These are phyloP conservation scores for Bjerkandera adusta DNA, from an alignment of 1,284 basidiomycete genomes.

Conservation along the genomic window DNA sequence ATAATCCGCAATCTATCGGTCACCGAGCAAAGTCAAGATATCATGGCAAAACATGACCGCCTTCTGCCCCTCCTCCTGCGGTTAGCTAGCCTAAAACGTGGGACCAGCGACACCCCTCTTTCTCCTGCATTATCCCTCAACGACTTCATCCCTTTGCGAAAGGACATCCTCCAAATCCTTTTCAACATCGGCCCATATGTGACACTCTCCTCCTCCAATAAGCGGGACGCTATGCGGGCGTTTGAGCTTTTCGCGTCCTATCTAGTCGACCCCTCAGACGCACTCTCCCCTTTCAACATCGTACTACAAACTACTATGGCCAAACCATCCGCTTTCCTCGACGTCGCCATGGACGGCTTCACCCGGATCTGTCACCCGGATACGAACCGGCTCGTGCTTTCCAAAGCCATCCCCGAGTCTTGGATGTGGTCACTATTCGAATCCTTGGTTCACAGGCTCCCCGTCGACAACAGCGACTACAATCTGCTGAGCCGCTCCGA, in stretches of 20 bases:
- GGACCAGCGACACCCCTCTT: slow-evolving; percentile 40
- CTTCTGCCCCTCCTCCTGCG: slow-evolving; percentile 69
- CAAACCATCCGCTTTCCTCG: slow-evolving; percentile 62
- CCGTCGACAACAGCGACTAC: slow-evolving; percentile 77
- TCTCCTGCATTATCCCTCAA: slow-evolving; percentile 62
- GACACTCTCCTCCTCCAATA: slow-evolving; percentile 40
- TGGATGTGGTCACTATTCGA: slow-evolving; percentile 66
- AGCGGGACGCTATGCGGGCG: slow-evolving; percentile 50
- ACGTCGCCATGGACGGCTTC: slow-evolving; percentile 82
- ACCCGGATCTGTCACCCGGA: slow-evolving; percentile 77
- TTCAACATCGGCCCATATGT: slow-evolving; percentile 61
- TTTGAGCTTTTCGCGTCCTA: slow-evolving; percentile 77
- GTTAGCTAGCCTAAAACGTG: slow-evolving; percentile 46
- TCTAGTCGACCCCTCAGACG: slow-evolving; percentile 67
- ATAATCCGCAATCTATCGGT: slow-evolving; percentile 87
- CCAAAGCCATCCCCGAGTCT: slow-evolving; percentile 52
- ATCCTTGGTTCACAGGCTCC: slow-evolving; percentile 78
- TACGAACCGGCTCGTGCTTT: slow-evolving; percentile 75
- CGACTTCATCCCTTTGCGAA: slow-evolving; percentile 74
- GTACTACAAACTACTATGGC: slow-evolving; percentile 37
- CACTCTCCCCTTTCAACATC: slow-evolving; percentile 58
- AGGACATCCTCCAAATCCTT: slow-evolving; percentile 76
- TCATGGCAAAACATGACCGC: slow-evolving; percentile 65
- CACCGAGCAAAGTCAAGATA: slow-evolving; percentile 69
- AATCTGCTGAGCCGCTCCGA: slow-evolving; percentile 57